phyloP scores from a whole-genome alignment of 116 monocot genomes.

The Dioscorea cayenensis region DNA sequence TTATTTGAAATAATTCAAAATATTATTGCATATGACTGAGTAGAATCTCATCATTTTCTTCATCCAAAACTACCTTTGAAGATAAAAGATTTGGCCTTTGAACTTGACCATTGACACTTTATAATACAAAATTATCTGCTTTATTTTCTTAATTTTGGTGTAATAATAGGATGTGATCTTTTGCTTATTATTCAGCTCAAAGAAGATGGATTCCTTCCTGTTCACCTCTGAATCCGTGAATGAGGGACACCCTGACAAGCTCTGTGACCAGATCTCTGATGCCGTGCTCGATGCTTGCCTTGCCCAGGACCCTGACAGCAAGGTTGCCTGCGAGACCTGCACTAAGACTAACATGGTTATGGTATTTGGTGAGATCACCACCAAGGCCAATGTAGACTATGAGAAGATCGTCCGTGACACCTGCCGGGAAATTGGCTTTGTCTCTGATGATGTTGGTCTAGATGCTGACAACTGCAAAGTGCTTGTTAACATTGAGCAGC shows the following conservation, averaged over 20 bases:
- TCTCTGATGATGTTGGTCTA: slow-evolving; percentile 61
- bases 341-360: slow-evolving; percentile 81
- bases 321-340: slow-evolving; percentile 82
- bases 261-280: slow-evolving; percentile 84
- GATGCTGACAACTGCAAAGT: slow-evolving; percentile 74
- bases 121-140: no score
- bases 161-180: background rate
- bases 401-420: slow-evolving; percentile 82
- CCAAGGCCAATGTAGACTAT: slow-evolving; percentile 71
- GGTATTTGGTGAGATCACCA: slow-evolving; percentile 82
- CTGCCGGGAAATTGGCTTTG: slow-evolving; percentile 61
- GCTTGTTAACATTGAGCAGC: slow-evolving; percentile 76
- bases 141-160: no score
- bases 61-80: no score
- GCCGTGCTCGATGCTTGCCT: slow-evolving; percentile 71
- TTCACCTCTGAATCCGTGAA: slow-evolving; percentile 91
- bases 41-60: no score
- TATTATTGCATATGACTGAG: no score
- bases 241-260: slow-evolving; percentile 90
- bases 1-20: no score
- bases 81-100: no score
- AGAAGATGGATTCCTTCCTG: slow-evolving; percentile 51
- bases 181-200: background rate
- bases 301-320: slow-evolving; percentile 76
- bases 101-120: no score